Evolutionary conservation across 2,329 filamentous ascomycete genomes (phyloP).

Genomic region (Aureobasidium sp.): DNA sequence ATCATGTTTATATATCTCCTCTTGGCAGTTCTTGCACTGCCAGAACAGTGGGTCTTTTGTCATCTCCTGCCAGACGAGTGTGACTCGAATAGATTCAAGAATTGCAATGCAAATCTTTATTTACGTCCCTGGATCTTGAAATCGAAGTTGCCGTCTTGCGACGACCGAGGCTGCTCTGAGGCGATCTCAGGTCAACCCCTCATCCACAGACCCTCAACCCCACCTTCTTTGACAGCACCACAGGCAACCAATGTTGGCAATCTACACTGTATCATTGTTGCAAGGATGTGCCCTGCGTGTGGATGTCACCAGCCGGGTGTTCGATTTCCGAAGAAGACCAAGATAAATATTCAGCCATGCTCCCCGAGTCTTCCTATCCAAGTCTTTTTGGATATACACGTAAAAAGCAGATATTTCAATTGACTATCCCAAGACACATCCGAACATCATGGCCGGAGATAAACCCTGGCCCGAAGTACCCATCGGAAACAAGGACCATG

Average conservation of each 20-base stretch:
- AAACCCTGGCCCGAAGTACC: conserved; percentile 40
- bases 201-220: neutral
- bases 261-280: neutral
- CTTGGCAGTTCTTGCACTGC: neutral
- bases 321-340: neutral
- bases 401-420: neutral
- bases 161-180: conserved; percentile 1
- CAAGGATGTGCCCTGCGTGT: neutral
- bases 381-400: no score
- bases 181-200: neutral
- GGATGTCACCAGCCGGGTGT: neutral
- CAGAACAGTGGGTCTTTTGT: neutral
- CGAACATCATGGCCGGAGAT: conserved; percentile 32
- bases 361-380: neutral
- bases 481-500: conserved; percentile 45
- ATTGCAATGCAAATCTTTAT: neutral
- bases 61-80: neutral
- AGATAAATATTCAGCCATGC: neutral
- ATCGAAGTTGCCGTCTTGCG: neutral
- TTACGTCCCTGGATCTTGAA: neutral
- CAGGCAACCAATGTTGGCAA: neutral
- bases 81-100: neutral
- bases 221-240: neutral
- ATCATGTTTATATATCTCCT: neutral
- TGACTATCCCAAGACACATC: neutral